These are phyloP conservation scores for Spathaspora hagerdaliae DNA, from an alignment of 805 yeast genomes.

Conservation along the genomic window DNA sequence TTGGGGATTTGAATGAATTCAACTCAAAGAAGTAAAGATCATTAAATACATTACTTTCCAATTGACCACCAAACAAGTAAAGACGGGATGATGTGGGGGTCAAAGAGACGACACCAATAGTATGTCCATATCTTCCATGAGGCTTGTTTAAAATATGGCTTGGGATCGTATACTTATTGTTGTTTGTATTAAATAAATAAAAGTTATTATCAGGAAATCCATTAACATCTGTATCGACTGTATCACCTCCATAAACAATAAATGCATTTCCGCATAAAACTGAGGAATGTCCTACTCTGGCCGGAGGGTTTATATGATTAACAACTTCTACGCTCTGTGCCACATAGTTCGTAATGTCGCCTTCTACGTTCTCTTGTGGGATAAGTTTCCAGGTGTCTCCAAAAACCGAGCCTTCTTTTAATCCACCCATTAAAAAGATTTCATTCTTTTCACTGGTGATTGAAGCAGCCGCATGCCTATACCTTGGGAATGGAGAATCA, in stretches of 20 bases:
- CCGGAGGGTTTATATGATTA: constrained; percentile 81
- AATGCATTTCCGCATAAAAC: constrained; percentile 92
- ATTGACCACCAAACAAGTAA: constrained; percentile 92
- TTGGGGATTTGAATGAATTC: constrained; percentile 77
- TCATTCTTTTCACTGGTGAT: constrained; percentile 73
- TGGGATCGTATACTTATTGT: constrained; percentile 42
- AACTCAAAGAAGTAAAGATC: constrained; percentile 86
- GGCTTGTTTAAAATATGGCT: constrained; percentile 58
- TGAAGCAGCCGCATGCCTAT: constrained; percentile 85
- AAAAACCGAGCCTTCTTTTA: constrained; percentile 85
- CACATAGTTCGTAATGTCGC: constrained; percentile 20
- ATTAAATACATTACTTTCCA: constrained; percentile 76
- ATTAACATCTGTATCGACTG: constrained; percentile 69
- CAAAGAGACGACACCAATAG: constrained; percentile 68
- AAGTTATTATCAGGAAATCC: constrained; percentile 86
- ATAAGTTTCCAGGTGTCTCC: constrained; percentile 93
- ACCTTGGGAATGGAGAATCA: constrained; percentile 89
- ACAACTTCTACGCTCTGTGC: constrained; percentile 42
- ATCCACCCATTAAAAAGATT: constrained; percentile 89
- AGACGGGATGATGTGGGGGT: constrained; percentile 46
- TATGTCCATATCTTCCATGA: constrained; percentile 91
- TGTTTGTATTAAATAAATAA: constrained; percentile 69
- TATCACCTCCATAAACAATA: constrained; percentile 95
- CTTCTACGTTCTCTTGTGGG: constrained; percentile 32
- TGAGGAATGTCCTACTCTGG: constrained; percentile 94